Conservation (phyloP, 345 rosid genomes). For the Brassica juncea region DNA sequence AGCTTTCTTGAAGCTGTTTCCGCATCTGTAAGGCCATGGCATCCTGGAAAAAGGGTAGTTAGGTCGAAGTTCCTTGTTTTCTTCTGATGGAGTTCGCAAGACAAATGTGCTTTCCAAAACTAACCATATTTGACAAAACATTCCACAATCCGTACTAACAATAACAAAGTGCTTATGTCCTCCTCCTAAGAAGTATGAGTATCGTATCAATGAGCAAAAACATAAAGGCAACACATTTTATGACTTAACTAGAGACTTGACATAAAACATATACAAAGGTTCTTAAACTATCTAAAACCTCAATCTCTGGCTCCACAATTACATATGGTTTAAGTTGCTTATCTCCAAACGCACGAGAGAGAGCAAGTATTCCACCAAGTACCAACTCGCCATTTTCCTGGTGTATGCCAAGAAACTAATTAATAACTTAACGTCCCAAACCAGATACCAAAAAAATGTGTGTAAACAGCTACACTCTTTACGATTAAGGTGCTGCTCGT, state of each 20-base stretch:
- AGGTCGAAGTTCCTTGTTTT: too few relatives aligned
- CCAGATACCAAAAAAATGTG: not conserved
- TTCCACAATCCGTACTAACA: conserved; percentile 97
- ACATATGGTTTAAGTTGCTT: conserved; percentile 93
- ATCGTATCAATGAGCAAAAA: not conserved
- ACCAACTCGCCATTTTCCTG: conserved; percentile 88
- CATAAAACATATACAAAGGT: not conserved
- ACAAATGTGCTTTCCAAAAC: not conserved
- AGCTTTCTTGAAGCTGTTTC: conserved; percentile 83
- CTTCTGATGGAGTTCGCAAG: too few relatives aligned
- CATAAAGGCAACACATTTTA: not conserved
- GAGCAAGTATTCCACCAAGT: conserved; percentile 95
- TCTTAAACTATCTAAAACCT: conserved; percentile 44
- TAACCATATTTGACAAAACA: conserved; percentile 77
- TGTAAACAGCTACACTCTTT: too few relatives aligned
- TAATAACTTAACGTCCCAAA: not conserved
- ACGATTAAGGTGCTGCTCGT: too few relatives aligned
- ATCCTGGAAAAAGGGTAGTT: conserved; percentile 50
- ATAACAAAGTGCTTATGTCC: conserved; percentile 76
- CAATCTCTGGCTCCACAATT: conserved; percentile 97
- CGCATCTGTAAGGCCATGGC: conserved; percentile 76
- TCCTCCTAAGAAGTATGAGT: conserved; percentile 65
- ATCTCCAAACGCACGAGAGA: conserved; percentile 98
- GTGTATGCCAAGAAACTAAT: not conserved
- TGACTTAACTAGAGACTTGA: not conserved